Evolutionary conservation across 371 early-diverging fungal genomes (phyloP).

Genomic region (Rhizopus arrhizus): DNA sequence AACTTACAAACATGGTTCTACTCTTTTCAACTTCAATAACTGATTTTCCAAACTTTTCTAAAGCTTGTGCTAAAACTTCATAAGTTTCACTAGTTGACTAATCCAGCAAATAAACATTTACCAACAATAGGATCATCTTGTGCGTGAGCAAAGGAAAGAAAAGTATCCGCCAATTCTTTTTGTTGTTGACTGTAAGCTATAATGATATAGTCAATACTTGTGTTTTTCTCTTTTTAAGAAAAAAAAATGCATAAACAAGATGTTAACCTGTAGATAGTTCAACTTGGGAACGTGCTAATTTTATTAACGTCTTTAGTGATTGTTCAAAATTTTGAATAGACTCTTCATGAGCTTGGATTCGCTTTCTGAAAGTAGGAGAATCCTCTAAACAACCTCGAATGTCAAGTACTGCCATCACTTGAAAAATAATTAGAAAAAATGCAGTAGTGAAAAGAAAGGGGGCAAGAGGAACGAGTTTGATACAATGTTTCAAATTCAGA

Average conservation of each 20-base stretch:
- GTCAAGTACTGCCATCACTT: conserved; percentile 55
- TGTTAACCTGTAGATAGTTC: conserved; percentile 47
- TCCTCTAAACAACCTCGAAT: conserved; percentile 63
- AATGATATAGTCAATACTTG: neutral
- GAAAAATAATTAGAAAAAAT: neutral
- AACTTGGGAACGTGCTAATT: conserved; percentile 58
- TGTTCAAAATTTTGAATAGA: conserved; percentile 59
- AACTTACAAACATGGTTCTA: conserved; percentile 61
- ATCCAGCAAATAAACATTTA: conserved; percentile 25
- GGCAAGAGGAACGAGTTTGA: neutral
- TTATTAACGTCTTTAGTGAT: conserved; percentile 54
- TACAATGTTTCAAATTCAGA: too few species aligned
- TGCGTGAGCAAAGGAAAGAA: conserved; percentile 52
- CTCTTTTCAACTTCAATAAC: conserved; percentile 66
- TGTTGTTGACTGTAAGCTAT: conserved; percentile 59
- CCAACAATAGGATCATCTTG: conserved; percentile 67
- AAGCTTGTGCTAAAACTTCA: conserved; percentile 40
- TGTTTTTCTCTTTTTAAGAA: neutral
- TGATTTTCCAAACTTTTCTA: conserved; percentile 42
- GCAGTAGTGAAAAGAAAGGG: conserved; percentile 1
- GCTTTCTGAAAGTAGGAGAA: conserved; percentile 61
- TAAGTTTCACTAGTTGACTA: neutral
- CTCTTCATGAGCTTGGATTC: conserved; percentile 60
- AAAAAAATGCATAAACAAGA: neutral
- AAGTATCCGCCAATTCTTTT: conserved; percentile 56